These are phyloP conservation scores for Hypoxylon sp. DNA, from an alignment of 2,329 filamentous ascomycete genomes.

Conservation along the genomic window DNA sequence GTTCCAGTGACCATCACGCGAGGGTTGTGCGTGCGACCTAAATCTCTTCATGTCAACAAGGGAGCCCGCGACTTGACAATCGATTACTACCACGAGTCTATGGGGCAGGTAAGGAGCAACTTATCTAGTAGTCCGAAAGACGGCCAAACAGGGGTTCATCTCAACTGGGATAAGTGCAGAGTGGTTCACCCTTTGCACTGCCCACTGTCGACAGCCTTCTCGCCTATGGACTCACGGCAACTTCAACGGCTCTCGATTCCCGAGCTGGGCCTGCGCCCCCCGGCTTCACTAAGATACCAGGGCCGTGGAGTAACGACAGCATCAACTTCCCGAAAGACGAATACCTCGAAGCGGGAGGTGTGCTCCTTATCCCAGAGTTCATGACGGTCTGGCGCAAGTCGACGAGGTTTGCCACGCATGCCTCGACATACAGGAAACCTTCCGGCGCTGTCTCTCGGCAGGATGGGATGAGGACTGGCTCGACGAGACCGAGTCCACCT, in stretches of 20 bases:
- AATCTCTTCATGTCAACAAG: slow-evolving; percentile 21
- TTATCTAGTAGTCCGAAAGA: background rate
- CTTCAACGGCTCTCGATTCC: slow-evolving; percentile 22
- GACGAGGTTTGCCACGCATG: slow-evolving; percentile 14
- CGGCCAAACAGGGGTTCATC: background rate
- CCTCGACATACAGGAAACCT: background rate
- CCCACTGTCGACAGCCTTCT: slow-evolving; percentile 23
- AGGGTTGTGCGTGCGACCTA: background rate
- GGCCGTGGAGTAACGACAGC: background rate
- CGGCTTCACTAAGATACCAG: background rate
- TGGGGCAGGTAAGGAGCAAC: slow-evolving; percentile 1
- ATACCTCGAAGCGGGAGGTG: background rate
- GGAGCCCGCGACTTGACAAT: slow-evolving; percentile 32
- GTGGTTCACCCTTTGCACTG: slow-evolving; percentile 26
- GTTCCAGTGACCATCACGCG: background rate
- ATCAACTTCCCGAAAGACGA: background rate
- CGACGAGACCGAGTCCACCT: background rate
- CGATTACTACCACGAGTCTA: slow-evolving; percentile 8
- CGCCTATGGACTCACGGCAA: slow-evolving; percentile 2
- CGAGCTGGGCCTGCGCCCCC: slow-evolving; percentile 4
- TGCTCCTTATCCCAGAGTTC: background rate
- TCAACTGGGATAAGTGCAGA: slow-evolving; percentile 32
- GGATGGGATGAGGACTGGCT: background rate
- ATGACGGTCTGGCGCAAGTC: slow-evolving; percentile 22
- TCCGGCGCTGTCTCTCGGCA: background rate